Evolutionary conservation across 2,329 filamentous ascomycete species (phyloP), one percentile per base, ranked within the genome.

Genomic region (Daldinia eschscholtzii): DNA sequence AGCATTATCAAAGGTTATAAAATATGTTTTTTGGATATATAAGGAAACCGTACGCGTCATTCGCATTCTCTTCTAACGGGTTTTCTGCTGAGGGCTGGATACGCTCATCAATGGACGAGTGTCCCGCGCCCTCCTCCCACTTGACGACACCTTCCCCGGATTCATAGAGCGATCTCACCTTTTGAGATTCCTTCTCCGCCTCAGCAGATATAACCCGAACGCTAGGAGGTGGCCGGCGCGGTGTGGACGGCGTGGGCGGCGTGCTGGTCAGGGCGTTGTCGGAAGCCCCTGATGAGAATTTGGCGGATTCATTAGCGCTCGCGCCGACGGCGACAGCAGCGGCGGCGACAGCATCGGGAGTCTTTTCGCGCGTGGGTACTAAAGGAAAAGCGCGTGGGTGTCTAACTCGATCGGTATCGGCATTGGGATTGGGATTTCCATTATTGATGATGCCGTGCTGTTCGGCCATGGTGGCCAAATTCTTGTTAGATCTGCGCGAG

Each of bases 101-200:
- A 68, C 81, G 83, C 75, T 84, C 85, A 78, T 80, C 81, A 73
- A 77, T 77, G 52, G 83, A 83, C 77, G 81, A 83, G 76, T 77
- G 81, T 72, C 82, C 79, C 68, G 79, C 82, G 70, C 85, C 84
- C 76, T 86, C 83, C 79, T 87, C 84, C 83, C 83, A 86, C 71
- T 80, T 81, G 79, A 85, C 79, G 79, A 85, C 79, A 79, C 78
- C 80, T 77, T 86, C 86, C 81, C 83, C 84, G 76, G 83, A 83
- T 82, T 86, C 84, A 84, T 89, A 89, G 81, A 89, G 87, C 80
- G 86, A 89, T 84, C 87, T 88, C 85, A 89, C 87, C 84, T 89
- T 88, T 86, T 87, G 86, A 82, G 87, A 89, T 82, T 89, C 87
- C 81, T 85, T 86, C 82, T 89, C 86, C 75, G 85, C 79, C 74